These are phyloP conservation scores for Wickerhamiella galacta DNA, from an alignment of 805 yeast species.

Conservation along the genomic window DNA sequence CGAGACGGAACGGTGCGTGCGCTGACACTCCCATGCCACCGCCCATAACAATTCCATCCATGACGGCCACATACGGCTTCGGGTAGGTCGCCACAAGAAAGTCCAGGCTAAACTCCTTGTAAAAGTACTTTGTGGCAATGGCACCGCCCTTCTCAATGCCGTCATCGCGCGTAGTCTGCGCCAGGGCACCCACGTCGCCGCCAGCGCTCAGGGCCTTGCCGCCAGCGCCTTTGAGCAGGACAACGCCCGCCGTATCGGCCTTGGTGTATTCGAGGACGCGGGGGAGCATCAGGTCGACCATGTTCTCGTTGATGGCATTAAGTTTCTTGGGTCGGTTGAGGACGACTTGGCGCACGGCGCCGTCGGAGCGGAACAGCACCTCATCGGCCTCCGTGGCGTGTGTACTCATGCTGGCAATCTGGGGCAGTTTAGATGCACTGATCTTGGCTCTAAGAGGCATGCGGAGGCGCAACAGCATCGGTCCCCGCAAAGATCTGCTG, in stretches of 20 bases:
- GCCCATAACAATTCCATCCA: constrained; percentile 94
- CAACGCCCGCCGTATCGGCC: constrained; percentile 42
- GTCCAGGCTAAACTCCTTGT: constrained; percentile 65
- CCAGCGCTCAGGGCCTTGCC: constrained; percentile 81
- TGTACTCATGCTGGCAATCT: constrained; percentile 3
- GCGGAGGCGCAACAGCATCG: constrained; percentile 6
- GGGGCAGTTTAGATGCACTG: constrained; percentile 12
- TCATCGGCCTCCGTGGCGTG: constrained; percentile 23
- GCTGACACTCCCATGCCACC: constrained; percentile 91
- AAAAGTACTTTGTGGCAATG: constrained; percentile 50
- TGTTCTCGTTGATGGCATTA: constrained; percentile 64
- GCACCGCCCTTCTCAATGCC: constrained; percentile 30
- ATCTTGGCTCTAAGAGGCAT: constrained; percentile 24
- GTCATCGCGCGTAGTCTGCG: constrained; percentile 21
- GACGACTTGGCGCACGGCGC: constrained; percentile 54
- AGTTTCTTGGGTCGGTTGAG: constrained; percentile 70
- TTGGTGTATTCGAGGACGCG: constrained; percentile 63
- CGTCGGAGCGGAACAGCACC: constrained; percentile 45
- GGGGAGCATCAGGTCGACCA: constrained; percentile 58
- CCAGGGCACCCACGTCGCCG: constrained; percentile 82
- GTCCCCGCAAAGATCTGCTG: too few relatives aligned
- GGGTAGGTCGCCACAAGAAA: constrained; percentile 62
- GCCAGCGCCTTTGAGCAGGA: constrained; percentile 48
- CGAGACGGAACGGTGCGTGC: constrained; percentile 83
- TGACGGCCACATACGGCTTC: constrained; percentile 72